A percentile compares a stretch with the other conserved stretches of the same genome.
Evolutionary conservation across 108 stramenopile species (phyloP).

Genomic region (Cyclotella choctawhatcheeana): DNA sequence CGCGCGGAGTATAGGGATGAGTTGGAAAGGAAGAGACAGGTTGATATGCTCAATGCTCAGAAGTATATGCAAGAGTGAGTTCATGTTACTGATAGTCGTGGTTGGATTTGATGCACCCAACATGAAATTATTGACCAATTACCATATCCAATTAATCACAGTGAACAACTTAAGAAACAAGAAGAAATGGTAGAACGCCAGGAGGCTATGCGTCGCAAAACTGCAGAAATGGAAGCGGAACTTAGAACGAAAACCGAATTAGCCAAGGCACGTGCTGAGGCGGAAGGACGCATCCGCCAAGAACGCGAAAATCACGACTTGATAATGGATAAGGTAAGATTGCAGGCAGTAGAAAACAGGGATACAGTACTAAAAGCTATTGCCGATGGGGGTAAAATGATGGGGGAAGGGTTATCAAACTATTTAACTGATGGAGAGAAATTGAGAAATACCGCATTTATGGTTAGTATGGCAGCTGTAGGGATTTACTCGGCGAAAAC

Average conservation of each 20-base stretch:
- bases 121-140: neutral
- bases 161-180: constrained; percentile 94
- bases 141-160: constrained; percentile 23
- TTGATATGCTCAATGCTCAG: constrained; percentile 96
- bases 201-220: constrained; percentile 96
- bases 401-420: constrained; percentile 84
- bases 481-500: constrained; percentile 94
- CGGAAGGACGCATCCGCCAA: constrained; percentile 94
- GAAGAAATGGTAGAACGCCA: constrained; percentile 96
- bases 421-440: constrained; percentile 93
- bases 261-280: constrained; percentile 91
- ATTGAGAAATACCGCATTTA: constrained; percentile 90
- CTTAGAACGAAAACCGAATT: constrained; percentile 88
- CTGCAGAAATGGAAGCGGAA: constrained; percentile 97
- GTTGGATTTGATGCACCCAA: no score
- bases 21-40: constrained; percentile 95
- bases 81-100: no score
- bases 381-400: constrained; percentile 84
- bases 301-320: constrained; percentile 98
- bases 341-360: constrained; percentile 88
- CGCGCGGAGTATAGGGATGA: constrained; percentile 92
- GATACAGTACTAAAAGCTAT: constrained; percentile 95
- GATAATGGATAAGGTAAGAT: constrained; percentile 83
- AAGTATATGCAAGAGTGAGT: constrained; percentile 96
- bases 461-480: constrained; percentile 91